Evolutionary conservation across 2,329 filamentous ascomycete species (phyloP).

Genomic region (Scedosporium dehoogii): DNA sequence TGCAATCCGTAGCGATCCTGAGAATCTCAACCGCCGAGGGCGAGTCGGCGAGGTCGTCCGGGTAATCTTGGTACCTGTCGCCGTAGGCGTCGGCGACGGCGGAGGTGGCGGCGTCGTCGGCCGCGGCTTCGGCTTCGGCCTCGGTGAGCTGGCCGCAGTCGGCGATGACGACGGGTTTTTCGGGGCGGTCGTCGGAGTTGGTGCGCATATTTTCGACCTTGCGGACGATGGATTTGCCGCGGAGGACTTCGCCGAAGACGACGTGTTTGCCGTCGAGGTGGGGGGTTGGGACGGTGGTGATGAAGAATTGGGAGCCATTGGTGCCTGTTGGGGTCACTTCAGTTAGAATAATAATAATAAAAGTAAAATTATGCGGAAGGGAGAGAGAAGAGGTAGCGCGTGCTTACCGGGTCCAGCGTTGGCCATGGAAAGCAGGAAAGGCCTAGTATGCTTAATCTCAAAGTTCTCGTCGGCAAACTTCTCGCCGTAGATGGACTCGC

Average conservation of each 20-base stretch:
- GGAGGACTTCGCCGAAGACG: constrained; percentile 89
- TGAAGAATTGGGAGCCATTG: constrained; percentile 97
- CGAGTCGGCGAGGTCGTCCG: constrained; percentile 61
- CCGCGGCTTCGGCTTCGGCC: constrained; percentile 47
- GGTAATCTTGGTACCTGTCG: constrained; percentile 91
- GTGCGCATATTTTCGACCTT: constrained; percentile 80
- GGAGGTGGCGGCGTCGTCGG: constrained; percentile 39
- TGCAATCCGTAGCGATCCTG: constrained; percentile 74
- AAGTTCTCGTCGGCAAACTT: constrained; percentile 99
- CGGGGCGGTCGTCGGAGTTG: constrained; percentile 66
- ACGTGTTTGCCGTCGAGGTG: constrained; percentile 96
- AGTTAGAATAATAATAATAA: background rate
- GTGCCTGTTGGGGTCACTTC: constrained; percentile 49
- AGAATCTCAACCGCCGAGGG: constrained; percentile 54
- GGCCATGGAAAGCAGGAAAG: constrained; percentile 94
- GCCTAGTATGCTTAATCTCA: constrained; percentile 78
- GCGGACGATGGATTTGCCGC: constrained; percentile 82
- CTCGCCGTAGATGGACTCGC: constrained; percentile 93
- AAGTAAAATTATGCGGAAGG: constrained; percentile 9
- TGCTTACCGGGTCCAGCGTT: constrained; percentile 80
- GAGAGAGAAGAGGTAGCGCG: background rate
- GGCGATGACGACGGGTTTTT: constrained; percentile 59
- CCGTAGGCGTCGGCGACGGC: constrained; percentile 71
- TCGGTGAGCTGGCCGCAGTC: constrained; percentile 81
- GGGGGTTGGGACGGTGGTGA: constrained; percentile 89